Conservation (phyloP, 352 stramenopile species). For the Globisporangium radiosum region DNA sequence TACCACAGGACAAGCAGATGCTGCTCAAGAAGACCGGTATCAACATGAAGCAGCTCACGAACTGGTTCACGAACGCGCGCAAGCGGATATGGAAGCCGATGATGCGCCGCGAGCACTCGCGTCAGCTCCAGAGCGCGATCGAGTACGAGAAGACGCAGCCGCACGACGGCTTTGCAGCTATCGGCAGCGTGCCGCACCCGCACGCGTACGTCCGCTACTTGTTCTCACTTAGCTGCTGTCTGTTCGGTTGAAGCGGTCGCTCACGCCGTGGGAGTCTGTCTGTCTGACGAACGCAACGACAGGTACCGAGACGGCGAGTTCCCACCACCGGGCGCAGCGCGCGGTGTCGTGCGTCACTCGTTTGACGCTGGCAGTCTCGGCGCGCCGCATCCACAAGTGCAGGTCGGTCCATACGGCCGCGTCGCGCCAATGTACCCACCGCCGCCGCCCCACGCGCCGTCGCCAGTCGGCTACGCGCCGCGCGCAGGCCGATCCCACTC, state of each 20-base stretch:
- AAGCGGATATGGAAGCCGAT: conserved; percentile 89
- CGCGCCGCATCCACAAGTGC: not conserved
- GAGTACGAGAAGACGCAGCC: conserved; percentile 57
- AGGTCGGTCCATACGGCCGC: conserved; percentile 16
- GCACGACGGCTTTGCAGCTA: conserved; percentile 20
- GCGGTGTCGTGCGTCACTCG: conserved; percentile 38
- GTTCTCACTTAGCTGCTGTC: not conserved
- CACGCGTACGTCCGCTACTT: conserved; percentile 11
- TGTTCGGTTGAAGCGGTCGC: too few relatives aligned
- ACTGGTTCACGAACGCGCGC: conserved; percentile 87
- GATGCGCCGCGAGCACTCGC: conserved; percentile 80
- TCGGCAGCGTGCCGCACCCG: conserved; percentile 10
- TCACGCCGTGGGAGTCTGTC: not conserved
- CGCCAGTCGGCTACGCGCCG: conserved; percentile 20
- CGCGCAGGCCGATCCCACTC: conserved; percentile 60
- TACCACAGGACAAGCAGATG: conserved; percentile 79
- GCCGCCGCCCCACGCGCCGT: conserved; percentile 2
- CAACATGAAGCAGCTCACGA: conserved; percentile 89
- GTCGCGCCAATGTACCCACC: conserved; percentile 22
- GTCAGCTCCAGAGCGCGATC: conserved; percentile 64
- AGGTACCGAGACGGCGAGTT: conserved; percentile 28
- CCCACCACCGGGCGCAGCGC: conserved; percentile 22
- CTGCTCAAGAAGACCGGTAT: conserved; percentile 85
- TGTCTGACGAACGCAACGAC: not conserved
- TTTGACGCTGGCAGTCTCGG: conserved; percentile 65